Evolutionary conservation across 2,329 filamentous ascomycete species (phyloP), one percentile per base, ranked within the genome.

Genomic region (Hymenoscyphus fructigenus): DNA sequence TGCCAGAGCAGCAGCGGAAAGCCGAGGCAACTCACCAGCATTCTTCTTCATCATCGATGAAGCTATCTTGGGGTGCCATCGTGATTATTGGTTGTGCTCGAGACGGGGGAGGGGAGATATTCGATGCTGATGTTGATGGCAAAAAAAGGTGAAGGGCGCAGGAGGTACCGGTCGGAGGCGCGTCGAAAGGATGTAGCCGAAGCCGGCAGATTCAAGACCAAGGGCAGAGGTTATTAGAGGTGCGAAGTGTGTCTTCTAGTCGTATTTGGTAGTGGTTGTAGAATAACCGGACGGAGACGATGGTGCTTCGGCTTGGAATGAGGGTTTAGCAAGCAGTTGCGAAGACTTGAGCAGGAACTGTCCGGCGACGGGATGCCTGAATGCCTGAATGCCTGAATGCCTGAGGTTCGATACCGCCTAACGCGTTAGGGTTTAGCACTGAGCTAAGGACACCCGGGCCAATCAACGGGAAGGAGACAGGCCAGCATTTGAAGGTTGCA

Each of bases 11-110:
- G 5, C 17, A 32, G 7, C 15, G 36, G 56, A 23, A 10, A 38
- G 36, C 12, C 29, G 23, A 20, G 36, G 50, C 50, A 44, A 74
- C 83, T 72, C 82, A 90, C 88, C 87, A 90, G 69, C 83, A 84
- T 73, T 90, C 87, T 73, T 90, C 88, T 75, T 90, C 88, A 74
- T 91, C 88, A 70, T 90, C 88, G 77, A 91, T 85, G 77, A 89
- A 90, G 71, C 83, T 85, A 75, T 91, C 88, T 80, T 90, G 44
- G 64, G 87, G 87, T 63, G 87, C 85, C 87, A 90, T 90, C 67
- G 69, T 80, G 76, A 41, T 59, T 29, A 61, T 34, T 50, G 9
- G 26, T 53, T 64, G 32, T 65, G 44, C 29, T 63, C 64, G 62
- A 38, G 62, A 34, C 55, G 64, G 69, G 65, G 62, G 64, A 68